phyloP scores from a whole-genome alignment of 2,329 filamentous ascomycete genomes.

The Tolypocladium endophyticum region DNA sequence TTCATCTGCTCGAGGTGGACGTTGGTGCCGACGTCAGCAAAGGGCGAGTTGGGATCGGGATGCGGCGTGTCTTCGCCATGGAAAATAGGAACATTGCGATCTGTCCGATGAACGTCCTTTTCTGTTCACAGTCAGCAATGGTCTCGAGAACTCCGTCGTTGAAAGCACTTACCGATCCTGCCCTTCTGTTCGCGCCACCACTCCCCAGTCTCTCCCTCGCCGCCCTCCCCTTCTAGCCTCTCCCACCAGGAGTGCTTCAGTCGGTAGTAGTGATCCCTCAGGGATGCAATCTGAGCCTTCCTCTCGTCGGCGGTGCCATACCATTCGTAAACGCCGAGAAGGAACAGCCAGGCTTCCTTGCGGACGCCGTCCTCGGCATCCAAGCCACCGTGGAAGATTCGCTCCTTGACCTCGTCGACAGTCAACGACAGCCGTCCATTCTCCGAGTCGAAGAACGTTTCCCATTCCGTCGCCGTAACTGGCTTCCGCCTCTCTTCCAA shows the following conservation, averaged over 20 bases:
- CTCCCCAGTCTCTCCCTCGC: slow-evolving; percentile 72
- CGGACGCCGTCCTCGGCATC: slow-evolving; percentile 82
- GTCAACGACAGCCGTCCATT: slow-evolving; percentile 71
- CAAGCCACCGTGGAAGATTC: slow-evolving; percentile 91
- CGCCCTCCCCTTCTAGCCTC: slow-evolving; percentile 70
- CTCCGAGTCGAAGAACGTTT: slow-evolving; percentile 69
- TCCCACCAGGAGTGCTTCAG: slow-evolving; percentile 97
- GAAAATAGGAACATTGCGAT: slow-evolving; percentile 90
- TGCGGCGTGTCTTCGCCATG: slow-evolving; percentile 93
- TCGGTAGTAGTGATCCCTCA: slow-evolving; percentile 87
- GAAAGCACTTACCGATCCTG: slow-evolving; percentile 65
- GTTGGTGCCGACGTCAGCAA: slow-evolving; percentile 86
- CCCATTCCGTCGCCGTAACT: slow-evolving; percentile 80
- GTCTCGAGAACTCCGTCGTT: background rate
- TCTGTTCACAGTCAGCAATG: slow-evolving; percentile 44
- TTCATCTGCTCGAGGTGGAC: slow-evolving; percentile 98
- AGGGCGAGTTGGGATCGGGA: slow-evolving; percentile 90
- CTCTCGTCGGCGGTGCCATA: slow-evolving; percentile 80
- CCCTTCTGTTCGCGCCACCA: slow-evolving; percentile 95
- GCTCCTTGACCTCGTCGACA: slow-evolving; percentile 86
- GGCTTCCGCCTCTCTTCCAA: slow-evolving; percentile 67
- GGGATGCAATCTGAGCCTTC: slow-evolving; percentile 69
- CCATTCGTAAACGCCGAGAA: slow-evolving; percentile 90
- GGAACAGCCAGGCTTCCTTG: slow-evolving; percentile 93
- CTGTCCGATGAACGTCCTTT: slow-evolving; percentile 96